Evolutionary conservation across 371 early-diverging fungal genomes (phyloP).

Genomic region (Mortierella sp.): DNA sequence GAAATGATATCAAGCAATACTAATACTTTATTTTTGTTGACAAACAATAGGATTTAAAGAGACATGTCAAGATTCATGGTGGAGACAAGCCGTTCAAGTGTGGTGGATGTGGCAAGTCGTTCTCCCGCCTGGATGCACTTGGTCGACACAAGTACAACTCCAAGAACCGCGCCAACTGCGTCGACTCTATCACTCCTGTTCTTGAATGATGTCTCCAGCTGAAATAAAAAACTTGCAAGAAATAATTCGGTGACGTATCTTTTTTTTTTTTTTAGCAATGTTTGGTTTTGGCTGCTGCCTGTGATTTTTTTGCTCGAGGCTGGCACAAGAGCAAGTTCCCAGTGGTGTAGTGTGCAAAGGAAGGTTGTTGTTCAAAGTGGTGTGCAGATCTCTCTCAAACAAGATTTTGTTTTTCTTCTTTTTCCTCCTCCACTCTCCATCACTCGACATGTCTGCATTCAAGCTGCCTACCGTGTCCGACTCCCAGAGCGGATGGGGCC

Average conservation of each 20-base stretch:
- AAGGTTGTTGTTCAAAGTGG: not conserved
- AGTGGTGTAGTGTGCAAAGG: not conserved
- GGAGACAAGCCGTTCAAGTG: constrained; percentile 89
- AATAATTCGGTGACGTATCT: not conserved
- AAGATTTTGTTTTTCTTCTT: not conserved
- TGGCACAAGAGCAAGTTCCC: not conserved
- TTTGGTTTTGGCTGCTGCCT: constrained; percentile 4
- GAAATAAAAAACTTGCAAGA: not conserved
- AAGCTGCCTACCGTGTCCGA: constrained; percentile 79
- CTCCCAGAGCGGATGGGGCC: constrained; percentile 86
- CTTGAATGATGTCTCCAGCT: not conserved
- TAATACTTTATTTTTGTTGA: not conserved
- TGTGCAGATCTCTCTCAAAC: constrained; percentile 1
- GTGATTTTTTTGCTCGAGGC: not conserved
- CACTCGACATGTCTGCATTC: constrained; percentile 60
- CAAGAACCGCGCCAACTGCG: constrained; percentile 51
- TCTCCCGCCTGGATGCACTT: constrained; percentile 65
- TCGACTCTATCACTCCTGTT: not conserved
- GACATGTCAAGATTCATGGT: constrained; percentile 90
- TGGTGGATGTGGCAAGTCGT: constrained; percentile 85
- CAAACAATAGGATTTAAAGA: constrained; percentile 72
- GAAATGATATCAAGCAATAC: not conserved
- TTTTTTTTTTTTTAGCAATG: no score
- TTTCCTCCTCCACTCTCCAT: constrained; percentile 13
- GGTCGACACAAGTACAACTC: constrained; percentile 57